Conservation (phyloP, 108 stramenopile genomes). For the Conticribra weissflogii region DNA sequence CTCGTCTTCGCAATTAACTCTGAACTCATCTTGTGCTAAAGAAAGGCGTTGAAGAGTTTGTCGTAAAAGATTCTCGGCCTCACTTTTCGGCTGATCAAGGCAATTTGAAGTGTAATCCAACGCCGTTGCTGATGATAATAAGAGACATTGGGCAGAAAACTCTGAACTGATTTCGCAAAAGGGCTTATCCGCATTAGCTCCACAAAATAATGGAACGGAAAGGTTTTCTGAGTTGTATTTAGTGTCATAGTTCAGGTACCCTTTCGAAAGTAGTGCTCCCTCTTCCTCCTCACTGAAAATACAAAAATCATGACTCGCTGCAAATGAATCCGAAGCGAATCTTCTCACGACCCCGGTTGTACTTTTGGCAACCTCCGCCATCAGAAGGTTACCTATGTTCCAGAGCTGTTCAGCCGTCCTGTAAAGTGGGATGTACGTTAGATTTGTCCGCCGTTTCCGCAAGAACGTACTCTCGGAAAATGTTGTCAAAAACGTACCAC, state of each 20-base stretch:
- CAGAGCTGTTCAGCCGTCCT: conserved; percentile 43
- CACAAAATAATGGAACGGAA: conserved; percentile 21
- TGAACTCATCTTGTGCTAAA: conserved; percentile 41
- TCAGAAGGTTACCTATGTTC: conserved; percentile 39
- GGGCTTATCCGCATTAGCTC: neutral
- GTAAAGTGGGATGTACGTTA: no score
- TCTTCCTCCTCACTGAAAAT: conserved; percentile 57
- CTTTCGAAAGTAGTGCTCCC: conserved; percentile 37
- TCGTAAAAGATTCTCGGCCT: conserved; percentile 16
- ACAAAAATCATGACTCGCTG: conserved; percentile 52
- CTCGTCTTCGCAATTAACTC: conserved; percentile 34
- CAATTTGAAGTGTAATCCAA: conserved; percentile 26
- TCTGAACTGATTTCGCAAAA: conserved; percentile 45
- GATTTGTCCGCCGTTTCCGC: no score
- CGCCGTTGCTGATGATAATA: conserved; percentile 44
- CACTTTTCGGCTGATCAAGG: neutral
- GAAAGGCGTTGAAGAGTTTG: conserved; percentile 36
- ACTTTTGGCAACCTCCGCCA: conserved; percentile 13
- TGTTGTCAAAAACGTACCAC: no score
- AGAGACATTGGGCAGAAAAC: conserved; percentile 48
- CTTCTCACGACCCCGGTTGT: conserved; percentile 20
- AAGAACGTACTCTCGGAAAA: no score
- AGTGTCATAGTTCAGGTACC: conserved; percentile 41
- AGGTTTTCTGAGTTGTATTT: conserved; percentile 30
- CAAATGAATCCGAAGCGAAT: conserved; percentile 43